A percentile compares a stretch with the other conserved stretches of the same genome.
These are phyloP conservation scores for Apiotrichum sp. DNA, from an alignment of 1,284 basidiomycete genomes.

Conservation along the genomic window DNA sequence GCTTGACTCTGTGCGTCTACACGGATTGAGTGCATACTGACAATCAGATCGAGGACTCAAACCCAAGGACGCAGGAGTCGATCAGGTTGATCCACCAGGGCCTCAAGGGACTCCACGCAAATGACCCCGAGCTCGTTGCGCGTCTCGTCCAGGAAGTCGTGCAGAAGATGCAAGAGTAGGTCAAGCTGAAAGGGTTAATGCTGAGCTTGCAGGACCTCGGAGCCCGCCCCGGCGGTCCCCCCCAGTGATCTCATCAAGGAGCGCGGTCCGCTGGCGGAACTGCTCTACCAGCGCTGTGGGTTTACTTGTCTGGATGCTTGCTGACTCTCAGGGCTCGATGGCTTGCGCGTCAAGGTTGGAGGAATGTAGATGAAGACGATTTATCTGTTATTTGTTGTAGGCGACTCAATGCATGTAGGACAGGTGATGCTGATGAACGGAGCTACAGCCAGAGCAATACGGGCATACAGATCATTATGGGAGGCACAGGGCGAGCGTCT, in stretches of 20 bases:
- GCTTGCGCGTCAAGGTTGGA: constrained; percentile 3
- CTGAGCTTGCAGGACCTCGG: background rate
- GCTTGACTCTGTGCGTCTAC: constrained; percentile 14
- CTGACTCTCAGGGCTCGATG: constrained; percentile 8
- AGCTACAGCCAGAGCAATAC: no score
- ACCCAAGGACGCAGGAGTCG: constrained; percentile 79
- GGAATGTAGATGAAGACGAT: background rate
- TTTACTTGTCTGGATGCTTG: background rate
- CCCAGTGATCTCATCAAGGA: constrained; percentile 2
- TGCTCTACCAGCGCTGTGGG: constrained; percentile 79
- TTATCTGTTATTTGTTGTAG: background rate
- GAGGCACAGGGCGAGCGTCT: no score
- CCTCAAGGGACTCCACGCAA: constrained; percentile 75
- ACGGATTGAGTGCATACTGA: constrained; percentile 25
- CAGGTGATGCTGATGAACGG: no score
- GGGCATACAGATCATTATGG: no score
- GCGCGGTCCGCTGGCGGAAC: constrained; percentile 73
- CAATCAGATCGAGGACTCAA: constrained; percentile 61
- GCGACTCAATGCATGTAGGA: background rate
- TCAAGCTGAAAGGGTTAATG: background rate
- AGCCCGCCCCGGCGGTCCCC: background rate
- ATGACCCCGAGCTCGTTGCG: constrained; percentile 70
- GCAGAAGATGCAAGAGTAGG: no score
- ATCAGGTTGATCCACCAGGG: constrained; percentile 83
- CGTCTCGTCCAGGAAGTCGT: constrained; percentile 60